Percentiles rank a stretch among this genome's conserved stretches.
Conservation (phyloP, 2,329 filamentous ascomycete genomes). For the Fusarium buharicum region DNA sequence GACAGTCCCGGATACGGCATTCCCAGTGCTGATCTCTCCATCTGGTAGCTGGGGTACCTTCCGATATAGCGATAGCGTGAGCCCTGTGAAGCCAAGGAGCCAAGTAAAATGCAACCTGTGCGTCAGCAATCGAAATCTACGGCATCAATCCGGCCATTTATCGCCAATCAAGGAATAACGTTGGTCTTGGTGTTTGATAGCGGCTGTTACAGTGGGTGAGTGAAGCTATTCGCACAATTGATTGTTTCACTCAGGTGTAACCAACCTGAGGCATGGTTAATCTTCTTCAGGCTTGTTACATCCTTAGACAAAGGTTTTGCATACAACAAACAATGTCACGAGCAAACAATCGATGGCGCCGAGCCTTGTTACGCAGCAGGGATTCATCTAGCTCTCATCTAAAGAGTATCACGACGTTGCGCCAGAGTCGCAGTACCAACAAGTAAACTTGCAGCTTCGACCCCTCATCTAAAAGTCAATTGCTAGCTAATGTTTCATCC, state of each 20-base stretch:
- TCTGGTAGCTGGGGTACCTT: constrained; percentile 6
- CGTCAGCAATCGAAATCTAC: constrained; percentile 1
- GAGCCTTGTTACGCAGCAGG: constrained; percentile 16
- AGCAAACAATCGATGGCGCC: neutral
- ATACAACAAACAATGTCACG: constrained; percentile 13
- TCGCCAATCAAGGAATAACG: constrained; percentile 17
- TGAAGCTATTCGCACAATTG: constrained; percentile 23
- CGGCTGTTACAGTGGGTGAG: constrained; percentile 17
- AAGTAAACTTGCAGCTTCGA: too few species aligned
- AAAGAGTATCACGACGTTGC: too few species aligned
- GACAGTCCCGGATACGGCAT: constrained; percentile 8
- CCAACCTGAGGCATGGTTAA: constrained; percentile 5
- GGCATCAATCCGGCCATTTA: constrained; percentile 34
- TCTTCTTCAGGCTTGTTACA: constrained; percentile 21
- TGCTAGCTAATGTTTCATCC: too few species aligned
- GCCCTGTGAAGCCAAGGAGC: constrained; percentile 16
- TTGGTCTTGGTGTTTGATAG: constrained; percentile 14
- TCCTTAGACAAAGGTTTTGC: constrained; percentile 13
- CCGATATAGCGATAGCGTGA: constrained; percentile 1
- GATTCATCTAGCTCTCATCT: constrained; percentile 1
- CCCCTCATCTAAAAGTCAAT: too few species aligned
- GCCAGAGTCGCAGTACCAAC: too few species aligned
- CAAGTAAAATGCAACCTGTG: constrained; percentile 17
- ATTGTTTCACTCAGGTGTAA: constrained; percentile 8
- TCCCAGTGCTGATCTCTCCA: neutral